Percentiles rank a stretch among this genome's conserved stretches.
Evolutionary conservation across 495 filamentous ascomycete genomes (phyloP).

Genomic region (Paragyromitra xinjiangensis): DNA sequence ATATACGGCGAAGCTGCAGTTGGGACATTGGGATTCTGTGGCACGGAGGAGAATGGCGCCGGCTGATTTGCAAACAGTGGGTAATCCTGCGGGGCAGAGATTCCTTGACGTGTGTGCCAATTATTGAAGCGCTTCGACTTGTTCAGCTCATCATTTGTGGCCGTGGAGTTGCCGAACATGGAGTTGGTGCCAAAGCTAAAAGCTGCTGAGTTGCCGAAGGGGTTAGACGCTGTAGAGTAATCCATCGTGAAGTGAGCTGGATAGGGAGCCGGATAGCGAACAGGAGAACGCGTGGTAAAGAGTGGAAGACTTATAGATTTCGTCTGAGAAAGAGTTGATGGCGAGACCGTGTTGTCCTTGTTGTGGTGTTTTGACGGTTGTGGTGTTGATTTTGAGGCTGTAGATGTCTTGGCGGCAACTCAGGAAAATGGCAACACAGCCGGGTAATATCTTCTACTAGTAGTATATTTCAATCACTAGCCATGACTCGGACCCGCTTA

Average conservation of each 20-base stretch:
- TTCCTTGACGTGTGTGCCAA: slow-evolving; percentile 55
- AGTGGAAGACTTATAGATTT: not conserved
- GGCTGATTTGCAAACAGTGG: slow-evolving; percentile 51
- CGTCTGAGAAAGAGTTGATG: not conserved
- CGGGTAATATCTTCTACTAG: not conserved
- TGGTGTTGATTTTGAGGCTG: not conserved
- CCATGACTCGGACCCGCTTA: no score
- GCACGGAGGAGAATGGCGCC: slow-evolving; percentile 51
- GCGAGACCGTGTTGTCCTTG: slow-evolving; percentile 22
- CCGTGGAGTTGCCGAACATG: slow-evolving; percentile 34
- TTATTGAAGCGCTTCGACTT: slow-evolving; percentile 56
- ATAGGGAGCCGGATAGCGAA: not conserved
- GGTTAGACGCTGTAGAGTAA: slow-evolving; percentile 50
- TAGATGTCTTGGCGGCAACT: slow-evolving; percentile 17
- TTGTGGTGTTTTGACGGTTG: slow-evolving; percentile 12
- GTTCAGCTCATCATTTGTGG: slow-evolving; percentile 42
- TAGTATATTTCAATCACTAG: not conserved
- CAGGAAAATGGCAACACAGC: not conserved
- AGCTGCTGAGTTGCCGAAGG: slow-evolving; percentile 36
- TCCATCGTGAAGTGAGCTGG: slow-evolving; percentile 44
- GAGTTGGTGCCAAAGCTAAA: slow-evolving; percentile 36
- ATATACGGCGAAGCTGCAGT: slow-evolving; percentile 56
- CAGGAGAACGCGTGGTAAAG: not conserved
- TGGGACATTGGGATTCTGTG: slow-evolving; percentile 50
- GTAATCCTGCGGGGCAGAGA: slow-evolving; percentile 55